Base-by-base conservation (phyloP, 371 early-diverging fungal species). In the Conidiobolus coronatus region DNA sequence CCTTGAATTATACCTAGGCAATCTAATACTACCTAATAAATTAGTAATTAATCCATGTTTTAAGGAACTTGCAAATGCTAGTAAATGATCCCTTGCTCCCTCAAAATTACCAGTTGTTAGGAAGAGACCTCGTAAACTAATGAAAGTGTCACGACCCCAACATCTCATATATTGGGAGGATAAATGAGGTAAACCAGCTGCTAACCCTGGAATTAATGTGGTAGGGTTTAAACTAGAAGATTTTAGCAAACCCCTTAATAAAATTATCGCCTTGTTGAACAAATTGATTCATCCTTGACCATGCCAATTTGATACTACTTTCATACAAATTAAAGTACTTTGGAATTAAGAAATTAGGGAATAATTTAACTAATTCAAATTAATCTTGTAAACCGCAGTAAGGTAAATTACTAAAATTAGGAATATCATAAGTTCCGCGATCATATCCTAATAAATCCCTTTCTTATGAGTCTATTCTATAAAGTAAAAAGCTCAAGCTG, bases 91-190 rank as follows among this genome's bases (percentile, higher is more conserved):
- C 37, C 71, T 67, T 9, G 97, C 95, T 0, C 70, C 86, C 13
- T 79, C 67, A 49, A 59, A 82, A 46, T 80, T 70, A 9, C 87
- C 91, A 1, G 91, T 83, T 5, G 74, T 64, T 51, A 94, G 53
- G 36, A 88, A 63, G 36, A 88, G 56, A 1, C 97, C 97, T 7
- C 78, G 73, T 14, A 96, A 61, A 12, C 87, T 67, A 43, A 97
- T 87, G 56, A 91, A 91, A 15, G 88, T 79, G 65, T 97, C 97
- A 24, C 97, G 79, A 4, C 97, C 97, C 97, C 97, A 97, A 52
- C 84, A 81, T 33, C 97, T 73, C 91, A 92, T 92, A 54, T 84
- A 81, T n/a, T 70, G 67, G 1, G 70, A 71, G 1, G 90, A 69
- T 50, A 97, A 97, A 50, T 94, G 95, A n/a, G 94, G 86, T 33